phyloP scores from a whole-genome alignment of 2,329 filamentous ascomycete genomes.

The Colletotrichum salicis region DNA sequence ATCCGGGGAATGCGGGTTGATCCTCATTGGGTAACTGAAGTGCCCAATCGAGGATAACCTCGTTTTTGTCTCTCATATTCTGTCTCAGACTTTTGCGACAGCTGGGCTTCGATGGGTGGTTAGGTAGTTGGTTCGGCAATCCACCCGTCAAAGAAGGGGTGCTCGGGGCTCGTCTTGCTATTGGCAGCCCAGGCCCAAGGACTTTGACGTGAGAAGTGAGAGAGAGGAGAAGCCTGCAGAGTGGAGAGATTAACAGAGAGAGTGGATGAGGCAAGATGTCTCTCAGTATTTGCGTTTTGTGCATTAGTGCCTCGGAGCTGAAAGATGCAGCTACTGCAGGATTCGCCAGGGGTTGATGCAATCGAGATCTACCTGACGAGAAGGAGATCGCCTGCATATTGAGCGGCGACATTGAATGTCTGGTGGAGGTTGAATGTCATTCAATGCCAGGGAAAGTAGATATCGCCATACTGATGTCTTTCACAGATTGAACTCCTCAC shows the following conservation, averaged over 20 bases:
- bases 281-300: slow-evolving; percentile 20
- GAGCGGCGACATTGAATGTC: background rate
- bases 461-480: background rate
- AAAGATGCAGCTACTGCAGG: background rate
- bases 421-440: background rate
- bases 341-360: background rate
- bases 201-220: background rate
- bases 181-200: background rate
- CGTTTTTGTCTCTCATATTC: background rate
- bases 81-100: slow-evolving; percentile 32
- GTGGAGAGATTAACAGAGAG: background rate
- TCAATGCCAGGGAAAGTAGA: background rate
- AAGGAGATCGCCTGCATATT: background rate
- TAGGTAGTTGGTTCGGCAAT: background rate
- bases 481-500: background rate
- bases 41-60: background rate
- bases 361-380: slow-evolving; percentile 15
- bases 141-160: background rate
- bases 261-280: slow-evolving; percentile 1
- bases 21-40: slow-evolving; percentile 2
- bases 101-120: slow-evolving; percentile 5
- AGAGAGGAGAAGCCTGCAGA: background rate
- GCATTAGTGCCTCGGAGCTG: slow-evolving; percentile 25
- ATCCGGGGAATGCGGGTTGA: slow-evolving; percentile 31
- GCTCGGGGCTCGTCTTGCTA: background rate